Conservation (phyloP, 371 early-diverging fungal genomes). For the Mortierella sp. region DNA sequence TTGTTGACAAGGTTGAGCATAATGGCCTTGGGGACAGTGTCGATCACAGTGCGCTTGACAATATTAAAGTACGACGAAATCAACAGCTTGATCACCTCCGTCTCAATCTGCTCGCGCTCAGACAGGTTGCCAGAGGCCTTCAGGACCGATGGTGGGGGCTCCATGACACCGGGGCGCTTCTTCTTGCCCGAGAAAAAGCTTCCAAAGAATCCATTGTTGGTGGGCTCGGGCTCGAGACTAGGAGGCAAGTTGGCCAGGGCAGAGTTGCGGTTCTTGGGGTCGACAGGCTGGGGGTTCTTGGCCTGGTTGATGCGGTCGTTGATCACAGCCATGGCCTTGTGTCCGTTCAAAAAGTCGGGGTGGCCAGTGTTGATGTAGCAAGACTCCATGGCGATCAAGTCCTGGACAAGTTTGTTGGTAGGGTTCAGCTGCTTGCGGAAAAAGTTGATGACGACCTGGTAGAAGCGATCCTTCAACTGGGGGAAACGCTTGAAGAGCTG, state of each 20-base stretch:
- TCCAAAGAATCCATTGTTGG: slow-evolving; percentile 91
- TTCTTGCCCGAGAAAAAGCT: slow-evolving; percentile 90
- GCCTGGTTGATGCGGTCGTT: slow-evolving; percentile 84
- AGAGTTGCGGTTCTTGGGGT: slow-evolving; percentile 64
- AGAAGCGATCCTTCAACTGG: slow-evolving; percentile 89
- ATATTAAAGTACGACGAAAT: slow-evolving; percentile 97
- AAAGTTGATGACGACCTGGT: slow-evolving; percentile 90
- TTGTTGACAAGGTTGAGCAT: slow-evolving; percentile 96
- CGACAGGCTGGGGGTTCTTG: slow-evolving; percentile 62
- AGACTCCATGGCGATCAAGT: slow-evolving; percentile 93
- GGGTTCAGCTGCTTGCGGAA: slow-evolving; percentile 91
- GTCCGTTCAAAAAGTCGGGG: slow-evolving; percentile 98
- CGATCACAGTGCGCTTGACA: slow-evolving; percentile 97
- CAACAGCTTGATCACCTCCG: slow-evolving; percentile 97
- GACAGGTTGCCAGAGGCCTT: slow-evolving; percentile 96
- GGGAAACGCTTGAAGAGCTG: slow-evolving; percentile 97
- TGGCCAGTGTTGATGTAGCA: slow-evolving; percentile 99
- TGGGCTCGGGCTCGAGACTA: slow-evolving; percentile 64
- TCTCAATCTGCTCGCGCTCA: slow-evolving; percentile 97
- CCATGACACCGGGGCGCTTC: slow-evolving; percentile 84
- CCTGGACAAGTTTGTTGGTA: slow-evolving; percentile 94
- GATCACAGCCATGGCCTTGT: slow-evolving; percentile 95
- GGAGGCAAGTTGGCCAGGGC: slow-evolving; percentile 55
- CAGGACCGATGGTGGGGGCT: slow-evolving; percentile 93
- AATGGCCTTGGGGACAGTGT: slow-evolving; percentile 99